Evolutionary conservation across 1,284 basidiomycete species (phyloP).

Genomic region (Meripilus lineatus): DNA sequence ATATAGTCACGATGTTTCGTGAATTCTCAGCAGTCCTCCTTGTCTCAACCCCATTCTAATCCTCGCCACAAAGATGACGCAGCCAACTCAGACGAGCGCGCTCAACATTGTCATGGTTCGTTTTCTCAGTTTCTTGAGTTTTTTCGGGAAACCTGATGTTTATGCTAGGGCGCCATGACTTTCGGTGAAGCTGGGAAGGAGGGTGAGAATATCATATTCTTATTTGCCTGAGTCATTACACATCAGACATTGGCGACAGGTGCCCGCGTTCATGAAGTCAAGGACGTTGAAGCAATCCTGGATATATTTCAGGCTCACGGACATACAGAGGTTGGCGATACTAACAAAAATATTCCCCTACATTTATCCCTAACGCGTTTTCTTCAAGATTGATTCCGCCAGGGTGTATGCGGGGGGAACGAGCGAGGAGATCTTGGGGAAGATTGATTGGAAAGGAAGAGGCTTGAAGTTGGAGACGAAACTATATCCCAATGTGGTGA

Average conservation of each 20-base stretch:
- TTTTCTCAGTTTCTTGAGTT: background rate
- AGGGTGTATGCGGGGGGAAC: slow-evolving; percentile 46
- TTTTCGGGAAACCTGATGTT: too few species aligned
- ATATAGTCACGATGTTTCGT: too few species aligned
- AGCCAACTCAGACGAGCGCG: slow-evolving; percentile 10
- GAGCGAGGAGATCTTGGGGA: slow-evolving; percentile 41
- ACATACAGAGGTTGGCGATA: slow-evolving; percentile 37
- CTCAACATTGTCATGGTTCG: slow-evolving; percentile 37
- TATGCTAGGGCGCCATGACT: slow-evolving; percentile 42
- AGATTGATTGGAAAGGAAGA: slow-evolving; percentile 31
- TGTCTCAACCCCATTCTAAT: too few species aligned
- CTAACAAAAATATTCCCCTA: background rate
- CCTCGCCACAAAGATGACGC: too few species aligned
- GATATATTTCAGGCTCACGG: slow-evolving; percentile 56
- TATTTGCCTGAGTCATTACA: background rate
- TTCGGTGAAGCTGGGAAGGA: slow-evolving; percentile 37
- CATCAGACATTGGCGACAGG: slow-evolving; percentile 12
- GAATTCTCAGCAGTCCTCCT: too few species aligned
- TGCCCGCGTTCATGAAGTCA: slow-evolving; percentile 46
- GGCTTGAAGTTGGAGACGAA: slow-evolving; percentile 46
- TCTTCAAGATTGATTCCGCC: slow-evolving; percentile 46
- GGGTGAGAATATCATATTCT: slow-evolving; percentile 15
- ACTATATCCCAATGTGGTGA: slow-evolving; percentile 17
- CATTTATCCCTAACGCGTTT: background rate
- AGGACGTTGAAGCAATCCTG: slow-evolving; percentile 46